Conservation (phyloP, 495 filamentous ascomycete species). For the Entonaema liquescens region DNA sequence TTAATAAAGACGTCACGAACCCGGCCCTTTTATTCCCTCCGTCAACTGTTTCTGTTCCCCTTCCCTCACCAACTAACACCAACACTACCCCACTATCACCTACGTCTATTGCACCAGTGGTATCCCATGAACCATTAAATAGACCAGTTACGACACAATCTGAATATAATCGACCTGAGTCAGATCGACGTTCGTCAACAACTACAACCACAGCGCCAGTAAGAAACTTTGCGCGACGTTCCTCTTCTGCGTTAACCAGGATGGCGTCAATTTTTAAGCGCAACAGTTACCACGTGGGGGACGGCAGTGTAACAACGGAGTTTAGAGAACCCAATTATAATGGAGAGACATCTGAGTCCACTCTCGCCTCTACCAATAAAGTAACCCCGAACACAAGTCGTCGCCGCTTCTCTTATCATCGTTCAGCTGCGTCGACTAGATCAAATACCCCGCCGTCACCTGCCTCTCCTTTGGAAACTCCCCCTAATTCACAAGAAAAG, state of each 20-base stretch:
- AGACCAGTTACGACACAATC: constrained; percentile 43
- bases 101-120: constrained; percentile 18
- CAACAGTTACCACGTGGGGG: constrained; percentile 38
- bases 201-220: constrained; percentile 11
- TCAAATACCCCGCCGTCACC: constrained; percentile 64
- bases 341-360: constrained; percentile 37
- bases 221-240: constrained; percentile 28
- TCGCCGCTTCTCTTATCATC: constrained; percentile 58
- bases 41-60: constrained; percentile 20
- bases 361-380: constrained; percentile 28
- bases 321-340: constrained; percentile 36
- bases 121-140: constrained; percentile 49
- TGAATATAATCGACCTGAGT: constrained; percentile 46
- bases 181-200: constrained; percentile 27
- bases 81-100: constrained; percentile 41
- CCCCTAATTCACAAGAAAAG: constrained; percentile 41
- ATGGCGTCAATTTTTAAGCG: constrained; percentile 44
- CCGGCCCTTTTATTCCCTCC: constrained; percentile 33
- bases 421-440: constrained; percentile 57
- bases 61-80: constrained; percentile 13
- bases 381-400: constrained; percentile 28
- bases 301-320: constrained; percentile 31
- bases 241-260: constrained; percentile 37
- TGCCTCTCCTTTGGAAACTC: constrained; percentile 52
- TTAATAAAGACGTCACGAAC: constrained; percentile 34